These are phyloP conservation scores for Tilletia walkeri DNA, from an alignment of 1,284 basidiomycete genomes.

Conservation along the genomic window DNA sequence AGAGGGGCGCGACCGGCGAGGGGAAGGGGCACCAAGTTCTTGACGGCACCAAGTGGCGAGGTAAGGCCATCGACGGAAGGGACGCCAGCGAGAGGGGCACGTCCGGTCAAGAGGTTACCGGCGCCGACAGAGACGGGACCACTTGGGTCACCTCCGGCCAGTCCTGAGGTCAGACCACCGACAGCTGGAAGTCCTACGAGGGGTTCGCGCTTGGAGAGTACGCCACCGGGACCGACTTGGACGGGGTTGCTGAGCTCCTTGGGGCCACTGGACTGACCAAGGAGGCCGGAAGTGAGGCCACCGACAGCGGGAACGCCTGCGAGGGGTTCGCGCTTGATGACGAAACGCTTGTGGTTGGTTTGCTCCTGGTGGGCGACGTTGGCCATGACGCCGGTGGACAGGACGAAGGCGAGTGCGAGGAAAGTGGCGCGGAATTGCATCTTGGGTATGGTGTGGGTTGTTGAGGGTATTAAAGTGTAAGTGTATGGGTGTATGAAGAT, in stretches of 20 bases:
- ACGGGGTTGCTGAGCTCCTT: no score
- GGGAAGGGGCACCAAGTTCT: neutral
- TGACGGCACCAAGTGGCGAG: neutral
- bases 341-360: constrained; percentile 4
- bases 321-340: neutral
- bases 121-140: no score
- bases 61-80: neutral
- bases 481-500: neutral
- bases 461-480: neutral
- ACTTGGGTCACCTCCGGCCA: neutral
- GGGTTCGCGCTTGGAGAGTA: neutral
- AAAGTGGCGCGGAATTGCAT: neutral
- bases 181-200: neutral
- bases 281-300: neutral
- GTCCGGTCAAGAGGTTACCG: neutral
- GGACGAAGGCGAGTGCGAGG: neutral
- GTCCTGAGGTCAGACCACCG: constrained; percentile 10
- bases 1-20: neutral
- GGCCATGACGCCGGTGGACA: neutral
- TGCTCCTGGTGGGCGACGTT: neutral
- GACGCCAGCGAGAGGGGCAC: constrained; percentile 4
- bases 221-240: neutral
- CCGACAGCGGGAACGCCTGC: constrained; percentile 1
- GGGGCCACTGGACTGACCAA: neutral
- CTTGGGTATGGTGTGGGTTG: neutral